phyloP scores from a whole-genome alignment of 441 rosid species.

The Croton setiger region DNA sequence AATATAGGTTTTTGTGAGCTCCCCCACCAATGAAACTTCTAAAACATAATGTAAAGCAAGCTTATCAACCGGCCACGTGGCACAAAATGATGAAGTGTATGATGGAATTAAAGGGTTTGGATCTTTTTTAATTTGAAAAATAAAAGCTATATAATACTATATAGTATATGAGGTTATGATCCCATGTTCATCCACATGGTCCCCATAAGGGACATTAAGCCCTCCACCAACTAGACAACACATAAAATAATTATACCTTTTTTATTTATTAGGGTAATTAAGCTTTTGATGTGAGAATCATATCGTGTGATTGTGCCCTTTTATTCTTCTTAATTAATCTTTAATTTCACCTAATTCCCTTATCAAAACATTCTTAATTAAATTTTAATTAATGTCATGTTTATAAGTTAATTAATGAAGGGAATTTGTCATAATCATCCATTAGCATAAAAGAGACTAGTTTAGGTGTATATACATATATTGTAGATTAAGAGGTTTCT shows the following conservation, averaged over 20 bases:
- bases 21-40: slow-evolving; percentile 28
- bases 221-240: slow-evolving; percentile 40
- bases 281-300: slow-evolving; percentile 16
- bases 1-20: slow-evolving; percentile 9
- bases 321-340: neutral
- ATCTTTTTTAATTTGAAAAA: neutral
- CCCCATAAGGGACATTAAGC: slow-evolving; percentile 39
- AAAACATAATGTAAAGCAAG: slow-evolving; percentile 15
- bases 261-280: slow-evolving; percentile 11
- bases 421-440: slow-evolving; percentile 11
- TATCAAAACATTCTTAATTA: slow-evolving; percentile 19
- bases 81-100: slow-evolving; percentile 10
- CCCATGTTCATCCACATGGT: slow-evolving; percentile 46
- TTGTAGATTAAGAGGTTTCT: neutral
- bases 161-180: slow-evolving; percentile 22
- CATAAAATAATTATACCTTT: slow-evolving; percentile 31
- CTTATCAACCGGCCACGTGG: slow-evolving; percentile 27
- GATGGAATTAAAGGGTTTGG: slow-evolving; percentile 23
- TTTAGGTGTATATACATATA: neutral
- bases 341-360: slow-evolving; percentile 2
- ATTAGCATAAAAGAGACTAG: slow-evolving; percentile 1
- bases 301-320: slow-evolving; percentile 19
- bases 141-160: neutral
- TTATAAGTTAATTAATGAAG: neutral
- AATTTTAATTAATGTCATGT: neutral